Evolutionary conservation across 2,329 filamentous ascomycete genomes (phyloP).

Genomic region (Alternaria hordeiaustralica): DNA sequence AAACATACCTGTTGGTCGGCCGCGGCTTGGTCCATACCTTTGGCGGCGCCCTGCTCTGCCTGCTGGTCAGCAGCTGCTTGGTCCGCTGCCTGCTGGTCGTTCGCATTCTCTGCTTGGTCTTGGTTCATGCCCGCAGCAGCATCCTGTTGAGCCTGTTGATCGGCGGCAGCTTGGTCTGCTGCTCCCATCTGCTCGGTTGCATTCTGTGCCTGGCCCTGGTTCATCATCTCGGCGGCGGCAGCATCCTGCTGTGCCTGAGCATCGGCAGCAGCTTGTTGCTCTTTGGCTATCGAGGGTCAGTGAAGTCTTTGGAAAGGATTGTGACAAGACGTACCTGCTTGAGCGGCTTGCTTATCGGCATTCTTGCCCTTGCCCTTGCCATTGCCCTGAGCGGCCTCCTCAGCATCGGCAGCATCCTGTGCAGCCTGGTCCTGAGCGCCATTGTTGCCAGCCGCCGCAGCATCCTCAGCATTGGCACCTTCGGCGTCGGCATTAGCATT

Average conservation of each 20-base stretch:
- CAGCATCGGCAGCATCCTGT: constrained; percentile 9
- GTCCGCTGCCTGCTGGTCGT: not conserved
- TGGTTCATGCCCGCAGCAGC: not conserved
- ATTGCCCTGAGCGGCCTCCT: constrained; percentile 9
- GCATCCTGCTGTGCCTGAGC: not conserved
- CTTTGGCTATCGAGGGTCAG: constrained; percentile 5
- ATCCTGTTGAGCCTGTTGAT: not conserved
- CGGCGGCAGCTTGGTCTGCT: constrained; percentile 5
- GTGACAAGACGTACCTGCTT: not conserved
- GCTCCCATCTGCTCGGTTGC: not conserved
- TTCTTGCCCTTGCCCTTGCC: constrained; percentile 13
- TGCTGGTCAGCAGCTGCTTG: not conserved
- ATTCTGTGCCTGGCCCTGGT: not conserved
- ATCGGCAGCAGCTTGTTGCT: constrained; percentile 11
- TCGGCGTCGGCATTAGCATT: constrained; percentile 11
- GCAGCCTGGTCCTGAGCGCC: constrained; percentile 15
- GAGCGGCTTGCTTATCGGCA: constrained; percentile 4
- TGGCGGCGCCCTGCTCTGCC: not conserved
- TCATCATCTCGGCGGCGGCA: not conserved
- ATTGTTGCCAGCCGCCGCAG: constrained; percentile 2
- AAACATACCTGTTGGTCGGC: not conserved
- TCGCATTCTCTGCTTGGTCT: not conserved
- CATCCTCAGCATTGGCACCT: constrained; percentile 5
- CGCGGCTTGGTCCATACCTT: constrained; percentile 1
- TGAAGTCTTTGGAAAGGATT: not conserved